Conservation (phyloP, 805 yeast genomes). For the Lachancea fermentati region DNA sequence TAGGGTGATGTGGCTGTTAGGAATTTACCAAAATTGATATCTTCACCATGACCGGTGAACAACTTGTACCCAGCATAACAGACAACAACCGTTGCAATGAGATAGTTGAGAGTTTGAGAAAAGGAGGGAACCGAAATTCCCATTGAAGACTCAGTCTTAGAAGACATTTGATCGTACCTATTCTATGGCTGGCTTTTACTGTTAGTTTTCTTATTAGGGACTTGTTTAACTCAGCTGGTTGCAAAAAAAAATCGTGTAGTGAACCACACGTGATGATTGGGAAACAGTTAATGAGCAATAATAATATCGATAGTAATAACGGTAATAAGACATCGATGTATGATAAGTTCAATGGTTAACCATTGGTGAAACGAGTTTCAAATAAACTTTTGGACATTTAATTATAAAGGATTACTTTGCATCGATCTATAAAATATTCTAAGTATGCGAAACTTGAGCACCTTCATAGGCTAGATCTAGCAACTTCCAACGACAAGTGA, state of each 20-base stretch:
- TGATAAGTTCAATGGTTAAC: no score
- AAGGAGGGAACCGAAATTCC: constrained; percentile 12
- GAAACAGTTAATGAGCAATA: no score
- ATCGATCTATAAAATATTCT: neutral
- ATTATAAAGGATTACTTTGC: neutral
- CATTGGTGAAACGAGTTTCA: no score
- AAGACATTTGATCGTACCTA: neutral
- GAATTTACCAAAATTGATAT: constrained; percentile 86
- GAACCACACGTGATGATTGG: neutral
- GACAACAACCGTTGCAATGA: constrained; percentile 17
- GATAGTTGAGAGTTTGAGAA: constrained; percentile 17
- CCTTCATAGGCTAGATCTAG: constrained; percentile 87
- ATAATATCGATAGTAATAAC: no score
- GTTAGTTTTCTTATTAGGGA: neutral
- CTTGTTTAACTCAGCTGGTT: neutral
- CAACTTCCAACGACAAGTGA: constrained; percentile 76
- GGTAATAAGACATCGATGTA: no score
- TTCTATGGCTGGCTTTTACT: neutral
- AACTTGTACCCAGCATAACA: constrained; percentile 36
- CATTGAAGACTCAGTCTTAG: constrained; percentile 8
- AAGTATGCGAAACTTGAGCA: constrained; percentile 43
- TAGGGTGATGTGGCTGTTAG: constrained; percentile 85
- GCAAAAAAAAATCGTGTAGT: constrained; percentile 2
- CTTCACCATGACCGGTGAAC: constrained; percentile 89
- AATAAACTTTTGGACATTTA: no score